Conservation (phyloP, 75 land plant species). For the Pinus tabuliformis region DNA sequence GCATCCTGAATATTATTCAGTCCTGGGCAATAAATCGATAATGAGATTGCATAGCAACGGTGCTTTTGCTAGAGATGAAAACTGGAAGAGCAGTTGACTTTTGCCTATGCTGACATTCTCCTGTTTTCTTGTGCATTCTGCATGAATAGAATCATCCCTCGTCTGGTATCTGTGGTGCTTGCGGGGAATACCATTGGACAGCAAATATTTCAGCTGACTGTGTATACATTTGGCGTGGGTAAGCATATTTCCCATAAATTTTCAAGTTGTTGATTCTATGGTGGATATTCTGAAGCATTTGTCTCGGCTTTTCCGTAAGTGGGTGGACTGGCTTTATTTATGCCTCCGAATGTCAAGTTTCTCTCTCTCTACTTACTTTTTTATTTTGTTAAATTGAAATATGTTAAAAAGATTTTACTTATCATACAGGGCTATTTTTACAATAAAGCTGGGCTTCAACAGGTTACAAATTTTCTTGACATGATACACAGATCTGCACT, state of each 20-base stretch:
- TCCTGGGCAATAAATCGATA: neutral
- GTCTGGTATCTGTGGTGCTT: conserved; percentile 22
- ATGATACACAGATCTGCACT: no score
- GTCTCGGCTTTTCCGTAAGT: neutral
- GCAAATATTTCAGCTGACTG: conserved; percentile 32
- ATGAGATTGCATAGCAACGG: neutral
- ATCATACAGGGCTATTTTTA: neutral
- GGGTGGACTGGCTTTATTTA: neutral
- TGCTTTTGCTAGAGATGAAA: neutral
- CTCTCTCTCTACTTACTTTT: neutral
- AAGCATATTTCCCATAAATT: conserved; percentile 1
- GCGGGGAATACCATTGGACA: conserved; percentile 41
- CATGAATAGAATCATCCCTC: conserved; percentile 29
- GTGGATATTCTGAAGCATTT: neutral
- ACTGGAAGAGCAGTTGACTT: neutral
- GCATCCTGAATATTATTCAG: neutral
- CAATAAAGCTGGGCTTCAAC: neutral
- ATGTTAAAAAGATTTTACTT: neutral
- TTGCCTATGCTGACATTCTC: neutral
- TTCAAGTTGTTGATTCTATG: neutral
- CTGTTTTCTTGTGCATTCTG: neutral
- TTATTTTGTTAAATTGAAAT: neutral
- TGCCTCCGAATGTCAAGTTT: no score
- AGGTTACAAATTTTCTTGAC: no score
- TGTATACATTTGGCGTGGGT: conserved; percentile 45